phyloP scores from a whole-genome alignment of 495 filamentous ascomycete species.

The Umbilicaria muhlenbergii region DNA sequence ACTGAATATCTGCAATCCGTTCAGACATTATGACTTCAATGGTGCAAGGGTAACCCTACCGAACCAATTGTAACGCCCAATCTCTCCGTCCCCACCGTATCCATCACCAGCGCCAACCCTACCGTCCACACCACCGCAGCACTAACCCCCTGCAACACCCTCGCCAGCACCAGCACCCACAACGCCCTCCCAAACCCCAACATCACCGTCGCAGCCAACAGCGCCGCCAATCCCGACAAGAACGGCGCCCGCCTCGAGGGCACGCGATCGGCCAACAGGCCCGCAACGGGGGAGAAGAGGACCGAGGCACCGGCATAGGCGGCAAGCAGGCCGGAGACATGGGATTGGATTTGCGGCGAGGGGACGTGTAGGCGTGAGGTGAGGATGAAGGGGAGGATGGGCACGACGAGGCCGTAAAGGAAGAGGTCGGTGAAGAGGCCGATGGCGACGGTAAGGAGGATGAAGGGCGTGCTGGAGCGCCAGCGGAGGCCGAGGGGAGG shows the following conservation, averaged over 20 bases:
- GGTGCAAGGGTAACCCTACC: neutral
- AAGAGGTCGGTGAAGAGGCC: slow-evolving; percentile 50
- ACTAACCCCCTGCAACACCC: slow-evolving; percentile 45
- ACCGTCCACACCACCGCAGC: slow-evolving; percentile 49
- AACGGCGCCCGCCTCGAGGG: slow-evolving; percentile 39
- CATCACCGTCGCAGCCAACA: slow-evolving; percentile 40
- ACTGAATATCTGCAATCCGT: slow-evolving; percentile 26
- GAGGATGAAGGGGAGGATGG: slow-evolving; percentile 48
- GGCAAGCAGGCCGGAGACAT: slow-evolving; percentile 39
- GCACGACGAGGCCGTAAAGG: slow-evolving; percentile 44
- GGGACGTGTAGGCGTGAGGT: slow-evolving; percentile 34
- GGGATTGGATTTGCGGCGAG: slow-evolving; percentile 32
- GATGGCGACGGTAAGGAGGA: slow-evolving; percentile 41
- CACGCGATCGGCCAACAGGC: slow-evolving; percentile 41
- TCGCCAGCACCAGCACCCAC: slow-evolving; percentile 34
- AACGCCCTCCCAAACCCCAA: slow-evolving; percentile 36
- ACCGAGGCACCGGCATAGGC: slow-evolving; percentile 43
- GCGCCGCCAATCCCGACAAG: slow-evolving; percentile 36
- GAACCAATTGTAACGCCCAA: slow-evolving; percentile 39
- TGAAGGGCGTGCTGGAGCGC: slow-evolving; percentile 46
- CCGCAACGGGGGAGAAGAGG: slow-evolving; percentile 38
- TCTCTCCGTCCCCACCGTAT: slow-evolving; percentile 40
- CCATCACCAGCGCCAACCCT: slow-evolving; percentile 41
- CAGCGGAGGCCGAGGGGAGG: slow-evolving; percentile 29
- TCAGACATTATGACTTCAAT: neutral